Evolutionary conservation across 176 grass and related monocot genomes (phyloP), one percentile per base, ranked within the genome.

Genomic region (Echinochloa phyllopogon): DNA sequence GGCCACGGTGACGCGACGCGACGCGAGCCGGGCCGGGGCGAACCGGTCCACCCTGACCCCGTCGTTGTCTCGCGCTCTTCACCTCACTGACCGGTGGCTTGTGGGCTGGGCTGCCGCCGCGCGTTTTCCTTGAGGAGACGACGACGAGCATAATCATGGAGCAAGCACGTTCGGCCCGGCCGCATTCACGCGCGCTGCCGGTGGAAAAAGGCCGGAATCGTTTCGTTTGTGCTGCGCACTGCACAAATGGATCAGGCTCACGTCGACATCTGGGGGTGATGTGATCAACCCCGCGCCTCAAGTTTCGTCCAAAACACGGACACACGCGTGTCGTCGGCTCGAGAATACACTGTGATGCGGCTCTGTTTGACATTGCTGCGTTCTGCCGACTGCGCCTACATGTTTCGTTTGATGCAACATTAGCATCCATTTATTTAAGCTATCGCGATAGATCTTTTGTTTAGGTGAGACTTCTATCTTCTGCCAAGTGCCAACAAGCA

Each of bases 301-400:
- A 8, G 79, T 82, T 70, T 82, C 65, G 38, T 82, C 29, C 8
- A 4, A 24, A 43, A 44, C 65, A 13, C 23, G 4, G 38, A 8
- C 65, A 44, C 38, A 77, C 50, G 73, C 83, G 62, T 77, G 73
- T 85, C 83, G 63, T 23, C 83, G 23, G 43, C 63, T 58, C 47
- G 3, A 63, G 7, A n/a, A 5, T 10, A 24, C 37, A 24, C 37
- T 23, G 13, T 14, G 1, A 51, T 10, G 27, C 4, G 29, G 10
- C 12, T 14, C 2, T 58, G 13, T 67, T 81, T 81, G 64, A 69
- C 33, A 24, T 80, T 51, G 63, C 49, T 81, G 33, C 63, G 3
- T 39, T 8, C 70, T 73, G 70, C 45, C 65, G 65, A 40, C 76
- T 18, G 23, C 40, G 64, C 63, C 64, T 55, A 27, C 78, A 80